Base-by-base conservation (phyloP, 2,329 filamentous ascomycete species). In the Colletotrichum liriopes region DNA sequence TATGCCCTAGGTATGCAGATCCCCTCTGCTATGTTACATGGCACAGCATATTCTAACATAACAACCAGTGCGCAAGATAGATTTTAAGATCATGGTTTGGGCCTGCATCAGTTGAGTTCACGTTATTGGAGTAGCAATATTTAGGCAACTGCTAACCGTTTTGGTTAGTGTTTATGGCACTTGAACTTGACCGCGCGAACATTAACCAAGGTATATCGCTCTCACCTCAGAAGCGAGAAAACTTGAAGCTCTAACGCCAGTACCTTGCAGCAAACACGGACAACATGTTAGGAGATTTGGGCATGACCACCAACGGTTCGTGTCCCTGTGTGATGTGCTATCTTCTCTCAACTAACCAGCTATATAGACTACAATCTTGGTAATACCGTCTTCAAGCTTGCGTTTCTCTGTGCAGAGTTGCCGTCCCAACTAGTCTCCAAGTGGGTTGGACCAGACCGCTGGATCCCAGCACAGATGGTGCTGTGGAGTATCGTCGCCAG, bases 371-470 rank as follows among this genome's bases (percentile, higher is more conserved):
- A 85, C 74, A 87, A 87, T 67, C 78, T 85, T 1, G 86, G 87
- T 23, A 85, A 85, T 74, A 86, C 84, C 0, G 83, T 89, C 35
- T 88, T 87, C 76, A 82, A 83, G 58, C 78, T 86, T 5, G 81
- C 81, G 1, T 89, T 89, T 72, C 80, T 89, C n/a, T 84, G 82
- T 23, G 85, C 89, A 0, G 89, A 91, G 76, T 80, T 91, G 1
- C 90, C 89, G 0, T 90, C 88, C 0, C 89, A 91, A 74, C 81
- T 91, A 29, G 81, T 91, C 43, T 84, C 82, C 69, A 88, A 91
- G 78, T 89, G 84, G 83, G 78, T 88, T n/a, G 77, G 77, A 0
- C 76, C 77, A 2, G 75, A 76, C 61, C 83, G 86, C 18, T 90
- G 87, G 87, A 89, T 90, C 52, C 89, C 89, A 0, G 79, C 86